Evolutionary conservation across 192 early-diverging fungal species (phyloP).

Genomic region (Lunasporangiospora selenospora): DNA sequence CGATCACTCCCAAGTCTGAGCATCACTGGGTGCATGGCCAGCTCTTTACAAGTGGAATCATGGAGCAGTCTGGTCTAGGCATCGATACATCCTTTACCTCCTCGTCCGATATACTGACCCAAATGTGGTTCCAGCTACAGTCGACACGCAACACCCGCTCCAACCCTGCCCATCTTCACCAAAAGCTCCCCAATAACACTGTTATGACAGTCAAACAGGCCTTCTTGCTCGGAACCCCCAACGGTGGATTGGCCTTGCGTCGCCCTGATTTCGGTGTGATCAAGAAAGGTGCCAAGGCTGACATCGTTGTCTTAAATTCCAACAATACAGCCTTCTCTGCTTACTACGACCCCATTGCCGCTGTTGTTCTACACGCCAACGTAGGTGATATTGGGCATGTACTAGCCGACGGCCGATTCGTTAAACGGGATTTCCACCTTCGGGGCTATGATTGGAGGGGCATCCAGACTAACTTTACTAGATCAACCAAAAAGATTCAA

Average conservation of each 20-base stretch:
- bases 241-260: constrained; percentile 2
- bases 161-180: background rate
- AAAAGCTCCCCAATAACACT: background rate
- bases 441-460: background rate
- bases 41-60: background rate
- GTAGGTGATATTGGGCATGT: constrained; percentile 1
- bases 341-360: constrained; percentile 1
- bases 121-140: constrained; percentile 9
- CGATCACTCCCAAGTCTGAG: constrained; percentile 5
- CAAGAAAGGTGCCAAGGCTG: constrained; percentile 10
- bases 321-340: constrained; percentile 1
- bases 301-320: constrained; percentile 1
- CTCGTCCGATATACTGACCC: constrained; percentile 5
- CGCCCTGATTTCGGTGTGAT: constrained; percentile 3
- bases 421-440: constrained; percentile 1
- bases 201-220: constrained; percentile 8
- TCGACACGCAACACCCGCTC: background rate
- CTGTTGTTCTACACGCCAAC: constrained; percentile 1
- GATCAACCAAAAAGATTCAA: background rate
- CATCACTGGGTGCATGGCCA: constrained; percentile 1
- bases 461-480: background rate
- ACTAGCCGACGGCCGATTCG: background rate
- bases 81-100: constrained; percentile 1
- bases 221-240: background rate
- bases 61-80: background rate